Percentiles rank a stretch among this genome's conserved stretches.
Conservation (phyloP, 2,329 filamentous ascomycete genomes). For the Colletotrichum nymphaeae region DNA sequence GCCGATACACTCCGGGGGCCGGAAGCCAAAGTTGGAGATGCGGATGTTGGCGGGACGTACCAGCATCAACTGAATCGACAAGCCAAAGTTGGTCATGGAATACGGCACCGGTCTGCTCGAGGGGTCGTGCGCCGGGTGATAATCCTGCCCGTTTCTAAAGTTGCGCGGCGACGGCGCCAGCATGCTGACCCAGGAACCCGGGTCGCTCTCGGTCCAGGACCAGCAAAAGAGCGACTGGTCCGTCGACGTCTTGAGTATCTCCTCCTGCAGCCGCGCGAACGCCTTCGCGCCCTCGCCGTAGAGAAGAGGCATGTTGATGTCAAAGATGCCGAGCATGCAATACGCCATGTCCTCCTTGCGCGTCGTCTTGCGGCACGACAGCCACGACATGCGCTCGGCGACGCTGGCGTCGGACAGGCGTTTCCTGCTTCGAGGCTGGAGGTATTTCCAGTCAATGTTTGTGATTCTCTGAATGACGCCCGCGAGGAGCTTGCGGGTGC, state of each 20-base stretch:
- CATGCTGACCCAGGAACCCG: constrained; percentile 20
- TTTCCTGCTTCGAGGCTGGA: constrained; percentile 11
- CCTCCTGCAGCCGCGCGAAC: constrained; percentile 38
- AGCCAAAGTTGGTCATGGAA: constrained; percentile 31
- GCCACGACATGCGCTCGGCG: constrained; percentile 45
- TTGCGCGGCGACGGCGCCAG: constrained; percentile 24
- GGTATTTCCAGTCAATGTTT: constrained; percentile 12
- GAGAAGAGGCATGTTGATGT: constrained; percentile 42
- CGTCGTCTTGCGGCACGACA: constrained; percentile 39
- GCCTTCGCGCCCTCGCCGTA: constrained; percentile 44
- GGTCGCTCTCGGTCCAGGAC: constrained; percentile 30
- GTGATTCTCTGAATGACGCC: constrained; percentile 14
- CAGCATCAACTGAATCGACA: constrained; percentile 22
- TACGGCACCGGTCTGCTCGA: constrained; percentile 16
- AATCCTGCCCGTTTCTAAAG: constrained; percentile 13
- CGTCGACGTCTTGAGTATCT: constrained; percentile 27
- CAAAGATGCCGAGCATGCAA: constrained; percentile 44
- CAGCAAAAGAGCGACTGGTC: constrained; percentile 33
- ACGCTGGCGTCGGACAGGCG: constrained; percentile 36
- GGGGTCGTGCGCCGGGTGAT: constrained; percentile 11
- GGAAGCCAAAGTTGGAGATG: not conserved
- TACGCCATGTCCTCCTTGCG: constrained; percentile 43
- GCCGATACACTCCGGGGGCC: not conserved
- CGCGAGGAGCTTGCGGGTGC: constrained; percentile 11
- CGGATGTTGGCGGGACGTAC: not conserved